phyloP scores from a whole-genome alignment of 2,329 filamentous ascomycete genomes.

The Sporothrix dimorphospora region DNA sequence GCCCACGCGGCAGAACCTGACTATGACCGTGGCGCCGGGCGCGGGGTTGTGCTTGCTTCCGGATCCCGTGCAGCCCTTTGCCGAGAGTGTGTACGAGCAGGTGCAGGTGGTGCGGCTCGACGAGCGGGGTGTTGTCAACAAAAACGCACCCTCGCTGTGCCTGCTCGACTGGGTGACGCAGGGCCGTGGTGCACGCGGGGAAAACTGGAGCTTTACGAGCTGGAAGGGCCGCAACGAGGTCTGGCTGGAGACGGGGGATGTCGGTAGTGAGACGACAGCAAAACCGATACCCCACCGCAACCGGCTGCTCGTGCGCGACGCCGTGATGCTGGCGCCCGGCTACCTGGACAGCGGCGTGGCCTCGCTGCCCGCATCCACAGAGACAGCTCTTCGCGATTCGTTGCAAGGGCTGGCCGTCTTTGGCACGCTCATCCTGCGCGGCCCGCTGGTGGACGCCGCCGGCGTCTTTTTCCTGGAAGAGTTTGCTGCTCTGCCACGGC shows the following conservation, averaged over 20 bases:
- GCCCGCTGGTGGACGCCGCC: slow-evolving; percentile 67
- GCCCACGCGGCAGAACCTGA: slow-evolving; percentile 60
- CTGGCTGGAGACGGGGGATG: slow-evolving; percentile 50
- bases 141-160: slow-evolving; percentile 61
- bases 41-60: slow-evolving; percentile 72
- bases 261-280: slow-evolving; percentile 36
- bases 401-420: slow-evolving; percentile 79
- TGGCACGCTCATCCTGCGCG: slow-evolving; percentile 82
- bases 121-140: slow-evolving; percentile 38
- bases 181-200: slow-evolving; percentile 80
- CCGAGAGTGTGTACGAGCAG: slow-evolving; percentile 81
- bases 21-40: slow-evolving; percentile 53
- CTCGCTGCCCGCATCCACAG: not conserved
- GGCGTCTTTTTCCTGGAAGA: slow-evolving; percentile 77
- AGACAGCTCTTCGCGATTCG: slow-evolving; percentile 54
- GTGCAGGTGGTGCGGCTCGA: slow-evolving; percentile 73
- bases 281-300: slow-evolving; percentile 34
- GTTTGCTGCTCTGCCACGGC: slow-evolving; percentile 76
- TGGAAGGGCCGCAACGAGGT: slow-evolving; percentile 90
- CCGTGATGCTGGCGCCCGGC: slow-evolving; percentile 63
- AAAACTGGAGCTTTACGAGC: slow-evolving; percentile 80
- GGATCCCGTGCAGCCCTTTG: slow-evolving; percentile 92
- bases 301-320: slow-evolving; percentile 81
- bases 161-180: slow-evolving; percentile 94
- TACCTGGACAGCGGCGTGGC: slow-evolving; percentile 38